Percentiles rank a stretch among this genome's conserved stretches.
Evolutionary conservation across 257 asterid species (phyloP).

Genomic region (Anisodus acutangulus): DNA sequence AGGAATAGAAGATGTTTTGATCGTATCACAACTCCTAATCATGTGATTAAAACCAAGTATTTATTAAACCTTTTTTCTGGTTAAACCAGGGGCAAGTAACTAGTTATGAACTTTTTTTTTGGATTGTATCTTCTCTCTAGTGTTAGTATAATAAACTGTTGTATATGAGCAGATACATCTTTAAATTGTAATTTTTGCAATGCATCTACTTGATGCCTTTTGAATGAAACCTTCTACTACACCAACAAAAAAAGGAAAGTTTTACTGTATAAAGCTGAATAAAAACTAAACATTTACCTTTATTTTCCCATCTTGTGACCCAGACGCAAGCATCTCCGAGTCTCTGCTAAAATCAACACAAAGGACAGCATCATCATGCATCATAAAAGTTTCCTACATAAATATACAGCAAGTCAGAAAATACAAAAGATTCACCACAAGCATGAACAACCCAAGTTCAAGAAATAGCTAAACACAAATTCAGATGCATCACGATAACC

Average conservation of each 20-base stretch:
- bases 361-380: conserved; percentile 95
- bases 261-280: not conserved
- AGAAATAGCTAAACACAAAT: not conserved
- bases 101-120: not conserved
- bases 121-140: not conserved
- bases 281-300: conserved; percentile 53
- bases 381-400: conserved; percentile 93
- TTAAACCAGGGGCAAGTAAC: not conserved
- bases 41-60: not conserved
- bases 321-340: conserved; percentile 97
- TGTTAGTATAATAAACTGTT: not conserved
- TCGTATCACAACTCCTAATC: not conserved
- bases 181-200: not conserved
- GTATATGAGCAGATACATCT: not conserved
- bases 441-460: not conserved
- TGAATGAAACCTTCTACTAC: not conserved
- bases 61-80: not conserved
- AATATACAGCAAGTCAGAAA: conserved; percentile 34
- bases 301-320: conserved; percentile 96
- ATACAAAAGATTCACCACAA: conserved; percentile 27
- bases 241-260: not conserved
- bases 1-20: not conserved
- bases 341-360: conserved; percentile 97
- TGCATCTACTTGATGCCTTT: not conserved
- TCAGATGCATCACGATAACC: conserved; percentile 3